Conservation (phyloP, 495 filamentous ascomycete genomes). For the Neurospora sp. region DNA sequence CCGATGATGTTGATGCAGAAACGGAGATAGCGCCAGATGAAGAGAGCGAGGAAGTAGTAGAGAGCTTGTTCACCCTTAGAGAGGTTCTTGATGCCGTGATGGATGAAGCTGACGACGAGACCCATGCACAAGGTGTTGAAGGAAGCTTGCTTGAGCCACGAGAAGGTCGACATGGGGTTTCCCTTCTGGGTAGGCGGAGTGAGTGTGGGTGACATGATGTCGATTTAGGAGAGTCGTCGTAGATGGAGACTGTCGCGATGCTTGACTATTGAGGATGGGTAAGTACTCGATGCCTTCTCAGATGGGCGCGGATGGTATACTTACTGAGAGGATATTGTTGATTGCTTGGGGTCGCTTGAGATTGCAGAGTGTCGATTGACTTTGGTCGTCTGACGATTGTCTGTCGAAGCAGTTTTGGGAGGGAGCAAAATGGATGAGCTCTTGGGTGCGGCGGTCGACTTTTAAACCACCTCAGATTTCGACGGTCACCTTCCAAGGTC, state of each 20-base stretch:
- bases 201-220: background rate
- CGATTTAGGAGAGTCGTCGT: background rate
- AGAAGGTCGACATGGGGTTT: background rate
- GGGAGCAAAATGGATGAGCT: background rate
- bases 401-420: background rate
- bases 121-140: background rate
- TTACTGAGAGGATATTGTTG: background rate
- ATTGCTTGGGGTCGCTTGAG: background rate
- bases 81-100: background rate
- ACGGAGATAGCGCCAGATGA: constrained; percentile 35
- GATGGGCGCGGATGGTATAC: background rate
- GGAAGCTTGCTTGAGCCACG: background rate
- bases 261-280: background rate
- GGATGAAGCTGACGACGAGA: background rate
- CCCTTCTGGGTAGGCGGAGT: background rate
- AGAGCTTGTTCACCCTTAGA: background rate
- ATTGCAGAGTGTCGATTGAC: background rate
- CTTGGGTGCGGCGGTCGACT: background rate
- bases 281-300: background rate
- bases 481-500: background rate
- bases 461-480: background rate
- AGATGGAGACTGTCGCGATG: background rate
- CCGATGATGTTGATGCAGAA: constrained; percentile 35
- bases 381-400: background rate
- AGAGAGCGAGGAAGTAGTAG: constrained; percentile 15